phyloP scores from a whole-genome alignment of 1,284 basidiomycete species.

The Ganoderma meredithae region DNA sequence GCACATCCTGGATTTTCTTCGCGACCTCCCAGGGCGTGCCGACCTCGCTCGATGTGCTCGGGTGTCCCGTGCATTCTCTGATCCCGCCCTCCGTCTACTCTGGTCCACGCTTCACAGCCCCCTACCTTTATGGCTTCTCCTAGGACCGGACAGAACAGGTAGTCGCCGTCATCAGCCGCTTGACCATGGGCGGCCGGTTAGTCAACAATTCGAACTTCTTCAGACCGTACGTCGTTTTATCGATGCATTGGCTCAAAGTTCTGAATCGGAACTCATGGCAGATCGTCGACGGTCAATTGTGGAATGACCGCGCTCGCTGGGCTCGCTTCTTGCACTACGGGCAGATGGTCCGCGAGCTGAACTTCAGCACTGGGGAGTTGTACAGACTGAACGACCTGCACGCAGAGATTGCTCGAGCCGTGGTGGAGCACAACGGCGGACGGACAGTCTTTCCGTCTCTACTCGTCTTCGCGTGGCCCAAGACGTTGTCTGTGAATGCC shows the following conservation, averaged over 20 bases:
- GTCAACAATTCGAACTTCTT: background rate
- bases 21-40: background rate
- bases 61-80: background rate
- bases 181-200: too few relatives aligned
- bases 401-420: background rate
- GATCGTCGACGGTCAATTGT: background rate
- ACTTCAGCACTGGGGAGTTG: background rate
- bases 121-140: background rate
- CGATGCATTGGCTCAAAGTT: too few relatives aligned
- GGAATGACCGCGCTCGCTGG: background rate
- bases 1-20: background rate
- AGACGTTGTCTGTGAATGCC: background rate
- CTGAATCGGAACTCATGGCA: background rate
- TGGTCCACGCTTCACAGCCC: background rate
- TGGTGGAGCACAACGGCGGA: conserved; percentile 2
- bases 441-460: background rate
- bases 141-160: background rate
- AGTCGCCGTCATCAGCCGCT: background rate
- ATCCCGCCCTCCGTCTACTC: background rate
- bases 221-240: background rate
- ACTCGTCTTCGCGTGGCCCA: background rate
- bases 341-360: background rate
- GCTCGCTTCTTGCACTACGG: background rate
- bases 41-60: background rate
- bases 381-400: background rate